Conservation (phyloP, 139 green algal genomes). For the Pleodorina starrii region DNA sequence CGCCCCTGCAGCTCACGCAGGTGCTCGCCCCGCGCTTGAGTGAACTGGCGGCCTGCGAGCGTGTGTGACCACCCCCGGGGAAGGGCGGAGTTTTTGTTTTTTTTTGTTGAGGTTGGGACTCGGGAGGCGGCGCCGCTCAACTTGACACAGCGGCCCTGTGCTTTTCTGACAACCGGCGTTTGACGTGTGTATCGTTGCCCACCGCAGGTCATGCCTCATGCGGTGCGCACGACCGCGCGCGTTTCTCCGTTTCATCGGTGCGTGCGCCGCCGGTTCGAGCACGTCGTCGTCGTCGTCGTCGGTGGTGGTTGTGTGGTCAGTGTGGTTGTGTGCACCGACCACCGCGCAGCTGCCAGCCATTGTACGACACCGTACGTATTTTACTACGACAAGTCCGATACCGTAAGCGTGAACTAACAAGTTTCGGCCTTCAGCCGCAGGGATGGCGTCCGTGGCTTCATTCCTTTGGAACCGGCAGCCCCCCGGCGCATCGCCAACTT, state of each 20-base stretch:
- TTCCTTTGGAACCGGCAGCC: background rate
- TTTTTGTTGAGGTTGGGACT: background rate
- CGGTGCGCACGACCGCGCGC: too few species aligned
- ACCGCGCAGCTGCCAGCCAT: background rate
- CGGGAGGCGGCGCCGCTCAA: background rate
- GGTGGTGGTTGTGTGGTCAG: too few species aligned
- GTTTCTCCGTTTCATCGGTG: too few species aligned
- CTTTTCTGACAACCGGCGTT: background rate
- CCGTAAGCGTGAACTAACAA: too few species aligned
- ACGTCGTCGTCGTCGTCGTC: too few species aligned
- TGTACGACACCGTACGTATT: background rate
- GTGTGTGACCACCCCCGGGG: background rate
- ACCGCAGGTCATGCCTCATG: background rate
- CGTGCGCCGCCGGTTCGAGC: too few species aligned
- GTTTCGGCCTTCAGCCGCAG: background rate
- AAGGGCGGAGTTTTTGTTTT: too few species aligned
- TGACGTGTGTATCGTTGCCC: background rate
- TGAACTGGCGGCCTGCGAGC: background rate
- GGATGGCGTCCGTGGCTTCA: background rate
- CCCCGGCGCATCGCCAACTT: background rate
- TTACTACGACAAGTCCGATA: too few species aligned
- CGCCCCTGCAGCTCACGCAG: slow-evolving; percentile 38
- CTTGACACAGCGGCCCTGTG: background rate
- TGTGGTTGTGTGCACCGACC: background rate
- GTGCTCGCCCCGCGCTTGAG: slow-evolving; percentile 11